Evolutionary conservation across 345 rosid species (phyloP).

Genomic region (Odontarrhena argentea): DNA sequence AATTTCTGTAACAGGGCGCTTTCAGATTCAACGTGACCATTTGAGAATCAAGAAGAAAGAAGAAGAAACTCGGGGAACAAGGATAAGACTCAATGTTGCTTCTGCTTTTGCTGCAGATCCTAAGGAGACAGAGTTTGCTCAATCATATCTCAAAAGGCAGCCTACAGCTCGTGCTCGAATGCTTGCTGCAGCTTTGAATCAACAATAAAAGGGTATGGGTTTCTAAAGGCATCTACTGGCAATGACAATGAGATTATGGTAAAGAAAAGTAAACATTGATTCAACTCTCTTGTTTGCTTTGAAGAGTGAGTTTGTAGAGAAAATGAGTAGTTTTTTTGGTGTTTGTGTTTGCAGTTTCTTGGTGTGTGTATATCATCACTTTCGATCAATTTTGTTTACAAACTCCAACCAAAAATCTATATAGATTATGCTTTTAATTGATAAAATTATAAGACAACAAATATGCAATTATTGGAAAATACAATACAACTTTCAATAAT

Average conservation of each 20-base stretch:
- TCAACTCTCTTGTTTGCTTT: neutral
- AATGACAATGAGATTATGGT: neutral
- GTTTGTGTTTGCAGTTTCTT: neutral
- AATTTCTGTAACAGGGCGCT: conserved; percentile 46
- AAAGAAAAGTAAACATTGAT: neutral
- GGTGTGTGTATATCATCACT: conserved; percentile 13
- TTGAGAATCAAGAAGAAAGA: conserved; percentile 42
- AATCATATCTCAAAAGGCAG: conserved; percentile 42
- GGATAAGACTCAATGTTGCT: conserved; percentile 28
- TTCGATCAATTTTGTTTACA: conserved; percentile 16
- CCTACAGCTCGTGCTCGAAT: conserved; percentile 33
- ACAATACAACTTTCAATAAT: conserved; percentile 26
- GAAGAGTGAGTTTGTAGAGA: conserved; percentile 20
- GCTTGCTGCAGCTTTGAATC: conserved; percentile 42
- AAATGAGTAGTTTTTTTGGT: neutral
- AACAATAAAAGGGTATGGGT: too few relatives aligned
- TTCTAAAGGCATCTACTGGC: conserved; percentile 12
- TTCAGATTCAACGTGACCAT: conserved; percentile 30
- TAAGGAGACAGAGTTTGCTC: conserved; percentile 43
- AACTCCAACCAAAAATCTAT: conserved; percentile 19
- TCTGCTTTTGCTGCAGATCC: conserved; percentile 26
- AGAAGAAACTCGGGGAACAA: conserved; percentile 15
- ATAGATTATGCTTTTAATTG: conserved; percentile 4
- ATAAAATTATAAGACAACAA: conserved; percentile 18
- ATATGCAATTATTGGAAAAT: conserved; percentile 33